Evolutionary conservation across 2,329 filamentous ascomycete species (phyloP).

Genomic region (Botrytis elliptica): DNA sequence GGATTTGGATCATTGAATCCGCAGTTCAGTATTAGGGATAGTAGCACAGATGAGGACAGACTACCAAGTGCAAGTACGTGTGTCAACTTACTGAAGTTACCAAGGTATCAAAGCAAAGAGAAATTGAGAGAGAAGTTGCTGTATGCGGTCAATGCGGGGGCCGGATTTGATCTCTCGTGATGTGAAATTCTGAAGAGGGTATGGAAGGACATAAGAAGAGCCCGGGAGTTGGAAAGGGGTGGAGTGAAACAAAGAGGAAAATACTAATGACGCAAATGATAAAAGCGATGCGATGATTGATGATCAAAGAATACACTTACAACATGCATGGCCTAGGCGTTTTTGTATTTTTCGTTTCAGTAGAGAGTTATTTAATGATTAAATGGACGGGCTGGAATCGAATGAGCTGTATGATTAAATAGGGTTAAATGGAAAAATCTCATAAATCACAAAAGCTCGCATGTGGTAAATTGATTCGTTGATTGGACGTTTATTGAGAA

Average conservation of each 20-base stretch:
- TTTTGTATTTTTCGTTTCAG: neutral
- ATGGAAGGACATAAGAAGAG: neutral
- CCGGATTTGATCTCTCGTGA: slow-evolving; percentile 76
- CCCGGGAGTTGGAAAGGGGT: neutral
- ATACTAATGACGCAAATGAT: slow-evolving; percentile 12
- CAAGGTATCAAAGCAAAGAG: slow-evolving; percentile 68
- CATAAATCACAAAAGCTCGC: neutral
- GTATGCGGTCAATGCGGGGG: slow-evolving; percentile 85
- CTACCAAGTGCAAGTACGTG: slow-evolving; percentile 94
- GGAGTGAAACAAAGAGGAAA: neutral
- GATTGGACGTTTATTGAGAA: neutral
- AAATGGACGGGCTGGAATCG: neutral
- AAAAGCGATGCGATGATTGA: slow-evolving; percentile 12
- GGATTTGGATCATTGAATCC: slow-evolving; percentile 87
- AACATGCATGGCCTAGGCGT: slow-evolving; percentile 10
- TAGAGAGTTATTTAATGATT: neutral
- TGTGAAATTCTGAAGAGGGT: neutral
- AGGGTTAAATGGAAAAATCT: neutral
- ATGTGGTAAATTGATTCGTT: neutral
- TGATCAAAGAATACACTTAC: neutral
- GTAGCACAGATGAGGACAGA: slow-evolving; percentile 70
- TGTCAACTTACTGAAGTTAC: slow-evolving; percentile 90
- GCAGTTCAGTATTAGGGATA: slow-evolving; percentile 85
- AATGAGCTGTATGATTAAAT: neutral
- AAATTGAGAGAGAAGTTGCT: slow-evolving; percentile 76